Conservation (phyloP, 345 rosid species). For the Eucalyptus albens region DNA sequence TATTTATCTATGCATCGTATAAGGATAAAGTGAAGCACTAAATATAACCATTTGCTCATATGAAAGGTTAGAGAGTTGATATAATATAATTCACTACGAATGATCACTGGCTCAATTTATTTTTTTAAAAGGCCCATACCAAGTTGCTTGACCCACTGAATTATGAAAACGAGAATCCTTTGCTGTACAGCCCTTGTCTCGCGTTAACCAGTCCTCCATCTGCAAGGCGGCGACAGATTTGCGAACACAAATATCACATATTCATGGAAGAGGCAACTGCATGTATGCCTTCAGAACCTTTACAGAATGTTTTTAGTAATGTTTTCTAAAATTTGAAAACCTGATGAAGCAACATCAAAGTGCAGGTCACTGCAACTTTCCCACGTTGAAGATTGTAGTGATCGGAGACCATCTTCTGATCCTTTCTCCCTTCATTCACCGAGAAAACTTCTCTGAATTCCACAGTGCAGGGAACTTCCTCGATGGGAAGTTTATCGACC, state of each 20-base stretch:
- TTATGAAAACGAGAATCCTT: background rate
- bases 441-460: background rate
- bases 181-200: background rate
- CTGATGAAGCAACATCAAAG: background rate
- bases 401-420: background rate
- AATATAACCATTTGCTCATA: background rate
- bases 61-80: background rate
- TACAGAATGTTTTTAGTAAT: background rate
- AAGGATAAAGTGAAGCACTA: background rate
- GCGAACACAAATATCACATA: background rate
- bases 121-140: background rate
- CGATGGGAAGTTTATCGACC: background rate
- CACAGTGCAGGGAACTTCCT: background rate
- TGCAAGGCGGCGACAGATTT: background rate
- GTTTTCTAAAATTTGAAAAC: background rate
- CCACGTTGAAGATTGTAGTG: background rate
- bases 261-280: background rate
- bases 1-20: accelerated
- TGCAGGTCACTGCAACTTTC: background rate
- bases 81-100: background rate
- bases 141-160: background rate
- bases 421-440: background rate
- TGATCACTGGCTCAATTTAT: background rate
- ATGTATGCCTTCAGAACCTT: background rate
- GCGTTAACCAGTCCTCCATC: background rate